Evolutionary conservation across 495 filamentous ascomycete genomes (phyloP), one percentile per base, ranked within the genome.

Genomic region (Podospora fimiseda): DNA sequence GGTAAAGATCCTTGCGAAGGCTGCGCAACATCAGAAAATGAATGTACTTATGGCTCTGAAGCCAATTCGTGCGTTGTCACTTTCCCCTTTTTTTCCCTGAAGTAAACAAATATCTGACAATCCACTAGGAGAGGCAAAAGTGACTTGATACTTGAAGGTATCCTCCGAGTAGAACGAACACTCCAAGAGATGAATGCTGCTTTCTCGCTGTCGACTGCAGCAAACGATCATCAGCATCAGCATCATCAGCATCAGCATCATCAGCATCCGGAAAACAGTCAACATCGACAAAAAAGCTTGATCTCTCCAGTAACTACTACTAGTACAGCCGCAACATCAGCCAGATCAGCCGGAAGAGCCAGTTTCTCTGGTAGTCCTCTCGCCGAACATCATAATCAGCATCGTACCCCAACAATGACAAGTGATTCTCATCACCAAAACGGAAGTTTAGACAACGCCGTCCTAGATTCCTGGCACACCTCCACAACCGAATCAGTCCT

Each of bases 141-240:
- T 38, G 67, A 70, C 36, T 51, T 65, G 5, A 70, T 70, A 22
- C 59, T 70, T 1, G 65, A 70, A 24, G 62, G 61, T 2, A 59
- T 68, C 2, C 43, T 65, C 8, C 65, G 67, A 9, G 51, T 70
- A 43, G 67, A 70, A 43, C 55, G 40, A 40, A 53, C 50, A 27
- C 46, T 64, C 9, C 59, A 62, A 1, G 53, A 64, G 39, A 60
- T 64, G 42, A 64, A 64, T 37, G 54, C 59, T 16, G 55, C 47
- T 13, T 52, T 62, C 22, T 61, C 14, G 24, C 55, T 43, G 24
- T 21, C 23, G 27, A 33, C 27, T 33, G 6, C 5, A 33, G 27
- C 5, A 33, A 33, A 33, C 36, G 13, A 27, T 43, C 6, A 6
- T 6, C 27, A 33, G 6, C 27, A 21, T 16, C 39, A 30, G 21